Conservation (phyloP, 2,329 filamentous ascomycete species). For the Scedosporium dehoogii region DNA sequence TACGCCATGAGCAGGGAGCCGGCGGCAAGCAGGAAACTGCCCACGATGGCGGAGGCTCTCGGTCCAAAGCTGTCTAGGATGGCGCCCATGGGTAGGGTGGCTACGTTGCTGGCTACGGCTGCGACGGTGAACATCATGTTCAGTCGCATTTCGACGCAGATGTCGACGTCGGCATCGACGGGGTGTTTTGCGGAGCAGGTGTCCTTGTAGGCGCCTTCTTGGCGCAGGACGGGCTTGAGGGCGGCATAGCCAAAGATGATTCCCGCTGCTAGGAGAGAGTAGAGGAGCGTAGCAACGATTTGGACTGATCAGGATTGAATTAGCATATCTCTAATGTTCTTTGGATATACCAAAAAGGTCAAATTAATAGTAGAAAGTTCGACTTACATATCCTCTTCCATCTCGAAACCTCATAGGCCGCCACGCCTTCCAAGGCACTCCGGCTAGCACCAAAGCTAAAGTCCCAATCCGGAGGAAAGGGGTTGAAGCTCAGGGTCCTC, state of each 20-base stretch:
- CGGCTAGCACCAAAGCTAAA: slow-evolving; percentile 25
- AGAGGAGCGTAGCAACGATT: slow-evolving; percentile 25
- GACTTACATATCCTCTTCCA: slow-evolving; percentile 44
- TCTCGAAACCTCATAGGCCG: slow-evolving; percentile 42
- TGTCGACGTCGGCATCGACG: slow-evolving; percentile 19
- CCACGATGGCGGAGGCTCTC: slow-evolving; percentile 62
- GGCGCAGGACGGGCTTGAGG: slow-evolving; percentile 69
- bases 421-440: slow-evolving; percentile 35
- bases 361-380: background rate
- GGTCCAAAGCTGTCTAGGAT: slow-evolving; percentile 79
- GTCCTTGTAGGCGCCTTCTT: slow-evolving; percentile 60
- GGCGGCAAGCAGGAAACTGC: slow-evolving; percentile 54
- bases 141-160: slow-evolving; percentile 51
- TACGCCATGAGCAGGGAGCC: slow-evolving; percentile 69
- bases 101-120: slow-evolving; percentile 80
- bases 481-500: slow-evolving; percentile 43
- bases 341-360: background rate
- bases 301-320: slow-evolving; percentile 19
- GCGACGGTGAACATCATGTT: slow-evolving; percentile 92
- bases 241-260: slow-evolving; percentile 79
- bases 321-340: background rate
- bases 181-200: slow-evolving; percentile 36
- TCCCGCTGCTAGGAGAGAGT: slow-evolving; percentile 41
- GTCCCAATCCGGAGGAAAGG: slow-evolving; percentile 42
- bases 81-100: slow-evolving; percentile 73